Conservation (phyloP, 805 yeast species). For the Tetrapisispora iriomotensis region DNA sequence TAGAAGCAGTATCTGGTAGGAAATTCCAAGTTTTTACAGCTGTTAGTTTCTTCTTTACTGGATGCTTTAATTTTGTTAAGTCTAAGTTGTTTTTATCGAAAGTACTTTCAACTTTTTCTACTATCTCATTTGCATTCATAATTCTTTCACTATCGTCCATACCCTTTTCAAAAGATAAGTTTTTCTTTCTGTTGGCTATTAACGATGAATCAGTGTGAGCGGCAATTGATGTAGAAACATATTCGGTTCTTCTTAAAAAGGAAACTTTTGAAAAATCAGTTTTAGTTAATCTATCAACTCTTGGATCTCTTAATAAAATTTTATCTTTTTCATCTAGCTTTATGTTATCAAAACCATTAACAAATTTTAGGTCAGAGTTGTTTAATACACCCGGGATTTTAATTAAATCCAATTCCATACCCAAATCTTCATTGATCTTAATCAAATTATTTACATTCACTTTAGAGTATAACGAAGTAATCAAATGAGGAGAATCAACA, state of each 20-base stretch:
- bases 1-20: constrained; percentile 82
- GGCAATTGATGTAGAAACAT: constrained; percentile 52
- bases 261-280: constrained; percentile 40
- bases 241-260: constrained; percentile 92
- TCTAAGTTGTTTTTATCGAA: constrained; percentile 53
- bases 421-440: constrained; percentile 50
- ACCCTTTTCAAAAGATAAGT: constrained; percentile 9
- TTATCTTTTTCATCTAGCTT: constrained; percentile 71
- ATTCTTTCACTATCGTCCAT: constrained; percentile 17
- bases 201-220: constrained; percentile 27
- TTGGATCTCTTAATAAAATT: constrained; percentile 71
- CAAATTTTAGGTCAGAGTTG: constrained; percentile 40
- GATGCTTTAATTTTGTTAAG: constrained; percentile 52
- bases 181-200: constrained; percentile 20
- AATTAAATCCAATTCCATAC: constrained; percentile 69
- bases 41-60: constrained; percentile 57
- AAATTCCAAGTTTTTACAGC: constrained; percentile 75
- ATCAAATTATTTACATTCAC: constrained; percentile 60
- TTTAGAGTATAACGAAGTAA: constrained; percentile 64
- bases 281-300: constrained; percentile 30
- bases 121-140: constrained; percentile 21
- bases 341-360: constrained; percentile 32
- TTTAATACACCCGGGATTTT: constrained; percentile 60
- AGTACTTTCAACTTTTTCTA: constrained; percentile 54
- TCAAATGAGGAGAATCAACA: constrained; percentile 42